Evolutionary conservation across 2,329 filamentous ascomycete species (phyloP), one percentile per base, ranked within the genome.

Genomic region (Sporothrix schenckii): DNA sequence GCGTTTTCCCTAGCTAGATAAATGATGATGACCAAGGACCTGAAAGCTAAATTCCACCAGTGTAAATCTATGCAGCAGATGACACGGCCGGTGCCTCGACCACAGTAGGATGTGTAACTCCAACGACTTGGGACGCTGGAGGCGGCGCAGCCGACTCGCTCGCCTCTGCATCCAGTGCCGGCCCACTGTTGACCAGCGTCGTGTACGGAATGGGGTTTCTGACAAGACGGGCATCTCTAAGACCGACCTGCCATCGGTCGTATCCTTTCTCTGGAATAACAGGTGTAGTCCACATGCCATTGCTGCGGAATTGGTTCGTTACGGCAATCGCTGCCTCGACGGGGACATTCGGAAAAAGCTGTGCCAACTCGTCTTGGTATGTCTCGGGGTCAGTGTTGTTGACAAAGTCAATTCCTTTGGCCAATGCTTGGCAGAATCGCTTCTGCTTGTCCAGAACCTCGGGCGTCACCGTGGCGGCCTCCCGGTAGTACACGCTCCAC

Each of bases 261-360:
- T 68, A 72, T 27, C 69, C 71, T 11, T 69, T 13, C 6, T 52
- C n/a, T 5, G 69, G 50, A 2, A 72, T 65, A 2, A 47, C 41
- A 4, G 71, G 52, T 1, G 70, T 39, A 0, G 70, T 72, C 71
- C 72, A 72, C 71, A 74, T 74, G 24, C 49, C 49, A 39, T 72
- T 58, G 9, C 50, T 21, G 11, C 71, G 69, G 44, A 69, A 74
- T 30, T 58, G 14, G 34, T 72, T 74, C 7, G 66, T 68, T 10
- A 74, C n/a, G 3, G 68, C 47, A 4, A 74, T 65, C n/a, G 56
- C 44, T 3, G 71, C 56, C 34, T 72, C 70, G 7, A 72, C 53
- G 0, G 71, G 72, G 7, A 69, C 53, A 9, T 21, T 50, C 27
- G 30, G 54, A 39, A 58, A 58, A 6, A 39, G 27, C 54, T 58